A percentile compares a stretch with the other conserved stretches of the same genome.
Evolutionary conservation across 1,284 basidiomycete genomes (phyloP).

Genomic region (Ustilago xerochloae): DNA sequence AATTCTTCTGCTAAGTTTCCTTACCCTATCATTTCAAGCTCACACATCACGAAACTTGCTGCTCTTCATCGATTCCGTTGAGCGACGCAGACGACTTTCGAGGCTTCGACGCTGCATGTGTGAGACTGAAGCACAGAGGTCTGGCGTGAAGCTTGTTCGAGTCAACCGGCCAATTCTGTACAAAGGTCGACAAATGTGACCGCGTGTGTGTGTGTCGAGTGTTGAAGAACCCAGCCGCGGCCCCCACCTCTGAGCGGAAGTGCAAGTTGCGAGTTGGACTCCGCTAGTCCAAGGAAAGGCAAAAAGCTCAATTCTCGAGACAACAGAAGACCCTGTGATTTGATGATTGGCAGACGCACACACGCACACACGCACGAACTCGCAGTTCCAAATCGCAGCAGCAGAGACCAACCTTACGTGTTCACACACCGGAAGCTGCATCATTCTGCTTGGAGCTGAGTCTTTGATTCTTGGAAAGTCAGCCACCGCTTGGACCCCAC

Average conservation of each 20-base stretch:
- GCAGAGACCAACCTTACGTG: background rate
- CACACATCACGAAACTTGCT: background rate
- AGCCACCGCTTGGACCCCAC: background rate
- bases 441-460: background rate
- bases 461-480: too few species aligned
- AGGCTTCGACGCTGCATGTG: background rate
- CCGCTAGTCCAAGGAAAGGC: background rate
- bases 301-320: background rate
- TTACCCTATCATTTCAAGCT: background rate
- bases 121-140: background rate
- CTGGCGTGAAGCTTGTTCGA: too few species aligned
- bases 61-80: background rate
- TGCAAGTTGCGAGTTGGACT: background rate
- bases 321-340: constrained; percentile 1
- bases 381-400: background rate
- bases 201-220: background rate
- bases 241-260: background rate
- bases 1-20: background rate
- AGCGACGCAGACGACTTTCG: background rate
- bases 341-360: constrained; percentile 7
- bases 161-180: too few species aligned
- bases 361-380: background rate
- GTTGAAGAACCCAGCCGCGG: background rate
- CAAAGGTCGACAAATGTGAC: background rate
- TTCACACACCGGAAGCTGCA: constrained; percentile 1